Percentiles rank a stretch among this genome's conserved stretches.
These are phyloP conservation scores for Fusarium hainanense DNA, from an alignment of 2,329 filamentous ascomycete species.

Conservation along the genomic window DNA sequence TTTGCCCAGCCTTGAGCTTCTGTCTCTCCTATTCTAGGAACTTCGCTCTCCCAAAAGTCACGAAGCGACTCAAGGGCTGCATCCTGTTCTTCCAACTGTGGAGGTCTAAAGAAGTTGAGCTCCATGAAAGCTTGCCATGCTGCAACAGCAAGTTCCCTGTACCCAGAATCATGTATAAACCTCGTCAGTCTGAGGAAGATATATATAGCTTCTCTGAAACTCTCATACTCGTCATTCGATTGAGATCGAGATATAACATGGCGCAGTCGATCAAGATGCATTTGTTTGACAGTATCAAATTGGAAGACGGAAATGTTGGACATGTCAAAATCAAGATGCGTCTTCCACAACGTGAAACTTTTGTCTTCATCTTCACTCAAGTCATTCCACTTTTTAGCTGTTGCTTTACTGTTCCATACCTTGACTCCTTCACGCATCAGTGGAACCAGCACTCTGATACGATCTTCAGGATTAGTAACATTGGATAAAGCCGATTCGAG, in stretches of 20 bases:
- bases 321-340: slow-evolving; percentile 78
- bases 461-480: slow-evolving; percentile 57
- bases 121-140: slow-evolving; percentile 88
- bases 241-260: slow-evolving; percentile 20
- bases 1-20: slow-evolving; percentile 76
- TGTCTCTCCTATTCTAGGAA: slow-evolving; percentile 79
- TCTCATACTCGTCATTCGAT: background rate
- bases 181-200: slow-evolving; percentile 79
- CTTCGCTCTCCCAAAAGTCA: slow-evolving; percentile 89
- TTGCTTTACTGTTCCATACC: slow-evolving; percentile 74
- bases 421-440: slow-evolving; percentile 80
- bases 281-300: slow-evolving; percentile 71
- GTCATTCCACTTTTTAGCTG: slow-evolving; percentile 73
- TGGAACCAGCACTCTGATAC: slow-evolving; percentile 71
- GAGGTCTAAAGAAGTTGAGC: slow-evolving; percentile 72
- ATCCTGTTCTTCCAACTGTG: slow-evolving; percentile 40
- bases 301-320: slow-evolving; percentile 73
- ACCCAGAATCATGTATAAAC: slow-evolving; percentile 82
- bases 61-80: slow-evolving; percentile 62
- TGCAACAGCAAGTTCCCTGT: slow-evolving; percentile 78
- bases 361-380: slow-evolving; percentile 44
- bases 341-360: slow-evolving; percentile 74
- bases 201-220: slow-evolving; percentile 63
- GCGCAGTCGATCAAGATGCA: slow-evolving; percentile 66
- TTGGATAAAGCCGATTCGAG: slow-evolving; percentile 80